A percentile compares a stretch with the other conserved stretches of the same genome.
Conservation (phyloP, 176 grass and related monocot species). For the Zizania latifolia region DNA sequence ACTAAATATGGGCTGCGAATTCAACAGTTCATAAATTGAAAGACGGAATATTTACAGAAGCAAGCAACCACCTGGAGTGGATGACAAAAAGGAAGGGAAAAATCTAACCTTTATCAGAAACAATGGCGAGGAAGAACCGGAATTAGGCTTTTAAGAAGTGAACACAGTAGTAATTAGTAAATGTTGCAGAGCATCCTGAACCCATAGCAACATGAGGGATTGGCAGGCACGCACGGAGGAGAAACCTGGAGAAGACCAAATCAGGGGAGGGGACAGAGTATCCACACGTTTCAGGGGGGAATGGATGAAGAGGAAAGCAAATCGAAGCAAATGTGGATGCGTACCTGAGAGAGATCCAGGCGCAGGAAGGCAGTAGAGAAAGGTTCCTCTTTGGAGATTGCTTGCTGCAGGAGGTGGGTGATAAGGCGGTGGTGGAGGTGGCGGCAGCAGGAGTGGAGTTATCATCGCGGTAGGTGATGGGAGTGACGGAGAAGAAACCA, state of each 20-base stretch:
- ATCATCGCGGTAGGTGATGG: slow-evolving; percentile 32
- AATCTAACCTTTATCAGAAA: neutral
- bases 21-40: neutral
- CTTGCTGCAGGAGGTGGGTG: neutral
- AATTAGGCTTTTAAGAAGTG: neutral
- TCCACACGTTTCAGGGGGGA: neutral
- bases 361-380: neutral
- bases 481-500: slow-evolving; percentile 28
- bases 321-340: neutral
- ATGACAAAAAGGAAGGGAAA: neutral
- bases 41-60: neutral
- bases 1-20: neutral
- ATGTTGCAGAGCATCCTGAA: neutral
- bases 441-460: slow-evolving; percentile 22
- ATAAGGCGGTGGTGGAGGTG: slow-evolving; percentile 1
- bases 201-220: neutral
- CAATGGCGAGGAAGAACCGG: neutral
- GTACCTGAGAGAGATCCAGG: neutral
- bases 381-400: slow-evolving; percentile 11
- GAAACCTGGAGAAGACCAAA: neutral
- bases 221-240: neutral
- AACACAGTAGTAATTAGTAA: neutral
- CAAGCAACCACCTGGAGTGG: neutral
- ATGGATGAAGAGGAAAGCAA: neutral
- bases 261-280: neutral